Evolutionary conservation across 345 rosid species (phyloP).

Genomic region (Melastoma malabathricum): DNA sequence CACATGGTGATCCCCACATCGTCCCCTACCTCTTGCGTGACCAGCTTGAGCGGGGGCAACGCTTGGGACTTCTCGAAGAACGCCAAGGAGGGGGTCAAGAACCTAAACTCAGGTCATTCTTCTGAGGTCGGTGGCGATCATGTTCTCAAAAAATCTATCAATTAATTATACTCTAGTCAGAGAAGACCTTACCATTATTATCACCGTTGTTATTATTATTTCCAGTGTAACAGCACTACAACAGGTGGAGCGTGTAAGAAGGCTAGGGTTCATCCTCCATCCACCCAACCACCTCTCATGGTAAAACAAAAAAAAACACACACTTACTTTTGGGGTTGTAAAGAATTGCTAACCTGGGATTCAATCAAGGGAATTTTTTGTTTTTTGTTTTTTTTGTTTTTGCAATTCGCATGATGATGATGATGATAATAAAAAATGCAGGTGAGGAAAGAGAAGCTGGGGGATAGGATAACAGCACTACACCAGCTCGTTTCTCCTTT

Average conservation of each 20-base stretch:
- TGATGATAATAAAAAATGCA: too few species aligned
- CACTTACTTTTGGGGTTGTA: too few species aligned
- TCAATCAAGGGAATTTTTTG: too few species aligned
- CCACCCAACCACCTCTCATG: slow-evolving; percentile 61
- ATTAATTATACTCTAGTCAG: too few species aligned
- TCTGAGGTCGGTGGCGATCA: slow-evolving; percentile 45
- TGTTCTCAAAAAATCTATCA: too few species aligned
- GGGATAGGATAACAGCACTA: slow-evolving; percentile 80
- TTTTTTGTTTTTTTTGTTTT: too few species aligned
- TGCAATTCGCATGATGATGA: too few species aligned
- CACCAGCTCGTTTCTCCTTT: slow-evolving; percentile 98
- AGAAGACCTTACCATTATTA: background rate
- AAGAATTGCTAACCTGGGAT: too few species aligned
- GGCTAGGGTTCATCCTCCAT: slow-evolving; percentile 78
- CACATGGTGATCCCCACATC: slow-evolving; percentile 20
- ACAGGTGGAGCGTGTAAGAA: slow-evolving; percentile 69
- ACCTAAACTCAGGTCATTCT: slow-evolving; percentile 36
- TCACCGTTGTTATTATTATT: slow-evolving; percentile 2
- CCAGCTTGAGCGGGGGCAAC: slow-evolving; percentile 43
- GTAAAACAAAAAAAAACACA: too few species aligned
- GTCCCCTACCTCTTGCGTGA: slow-evolving; percentile 60
- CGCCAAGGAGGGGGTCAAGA: slow-evolving; percentile 26
- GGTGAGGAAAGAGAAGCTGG: slow-evolving; percentile 91
- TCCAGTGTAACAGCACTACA: slow-evolving; percentile 62
- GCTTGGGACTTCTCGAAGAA: slow-evolving; percentile 56